Evolutionary conservation across 192 early-diverging fungal genomes (phyloP).

Genomic region (Coemansia sp.): DNA sequence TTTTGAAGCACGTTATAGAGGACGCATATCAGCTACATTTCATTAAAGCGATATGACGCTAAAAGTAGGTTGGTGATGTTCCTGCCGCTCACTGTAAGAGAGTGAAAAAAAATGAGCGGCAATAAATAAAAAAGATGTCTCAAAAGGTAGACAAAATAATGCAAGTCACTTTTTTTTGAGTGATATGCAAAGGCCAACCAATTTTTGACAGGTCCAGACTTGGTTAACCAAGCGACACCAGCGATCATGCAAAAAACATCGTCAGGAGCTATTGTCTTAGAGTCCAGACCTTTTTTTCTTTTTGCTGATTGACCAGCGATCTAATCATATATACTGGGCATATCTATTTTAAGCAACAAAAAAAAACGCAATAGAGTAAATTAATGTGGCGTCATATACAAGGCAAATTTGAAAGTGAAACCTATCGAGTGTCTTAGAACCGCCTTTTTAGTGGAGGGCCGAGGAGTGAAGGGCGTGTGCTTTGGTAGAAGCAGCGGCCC

Average conservation of each 20-base stretch:
- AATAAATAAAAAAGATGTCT: neutral
- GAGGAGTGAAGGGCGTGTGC: neutral
- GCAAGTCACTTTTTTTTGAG: neutral
- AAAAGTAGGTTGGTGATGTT: neutral
- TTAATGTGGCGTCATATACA: neutral
- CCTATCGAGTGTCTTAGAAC: neutral
- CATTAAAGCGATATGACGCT: neutral
- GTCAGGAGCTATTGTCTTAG: neutral
- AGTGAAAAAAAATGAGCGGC: neutral
- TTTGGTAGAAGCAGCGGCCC: conserved; percentile 1
- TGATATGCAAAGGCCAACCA: neutral
- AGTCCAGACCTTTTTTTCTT: neutral
- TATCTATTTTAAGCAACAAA: neutral
- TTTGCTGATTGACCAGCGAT: neutral
- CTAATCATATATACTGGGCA: neutral
- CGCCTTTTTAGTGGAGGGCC: neutral
- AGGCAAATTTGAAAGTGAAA: neutral
- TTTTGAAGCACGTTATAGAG: neutral
- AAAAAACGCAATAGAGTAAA: neutral
- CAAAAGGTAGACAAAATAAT: neutral
- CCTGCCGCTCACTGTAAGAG: neutral
- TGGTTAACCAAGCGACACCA: neutral
- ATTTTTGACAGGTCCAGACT: neutral
- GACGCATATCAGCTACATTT: neutral
- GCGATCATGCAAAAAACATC: conserved; percentile 2